Evolutionary conservation across 345 rosid species (phyloP).

Genomic region (Ricinus communis): DNA sequence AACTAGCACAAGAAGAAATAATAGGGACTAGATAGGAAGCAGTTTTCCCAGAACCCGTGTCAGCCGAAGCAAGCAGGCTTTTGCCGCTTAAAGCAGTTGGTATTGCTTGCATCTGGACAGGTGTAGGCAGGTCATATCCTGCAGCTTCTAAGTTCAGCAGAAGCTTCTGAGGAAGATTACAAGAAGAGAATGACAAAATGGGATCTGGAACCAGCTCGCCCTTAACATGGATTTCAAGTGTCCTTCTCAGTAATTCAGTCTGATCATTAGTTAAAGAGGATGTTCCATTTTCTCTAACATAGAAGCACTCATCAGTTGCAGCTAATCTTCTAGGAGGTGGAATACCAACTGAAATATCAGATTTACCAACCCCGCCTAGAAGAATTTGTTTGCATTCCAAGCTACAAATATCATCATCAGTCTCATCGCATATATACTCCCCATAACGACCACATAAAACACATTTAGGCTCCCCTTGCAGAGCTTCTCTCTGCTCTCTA

Average conservation of each 20-base stretch:
- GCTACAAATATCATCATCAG: constrained; percentile 88
- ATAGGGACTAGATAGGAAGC: constrained; percentile 83
- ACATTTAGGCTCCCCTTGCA: constrained; percentile 70
- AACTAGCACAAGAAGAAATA: constrained; percentile 54
- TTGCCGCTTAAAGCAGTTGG: constrained; percentile 68
- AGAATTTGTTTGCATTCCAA: constrained; percentile 72
- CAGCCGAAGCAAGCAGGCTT: constrained; percentile 79
- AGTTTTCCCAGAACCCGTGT: constrained; percentile 89
- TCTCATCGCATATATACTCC: constrained; percentile 81
- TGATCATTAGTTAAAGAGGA: constrained; percentile 35
- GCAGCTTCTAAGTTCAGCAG: constrained; percentile 67
- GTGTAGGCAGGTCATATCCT: constrained; percentile 75
- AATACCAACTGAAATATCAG: constrained; percentile 15
- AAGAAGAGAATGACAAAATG: constrained; percentile 63
- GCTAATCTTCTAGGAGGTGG: constrained; percentile 39
- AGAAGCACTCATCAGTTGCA: constrained; percentile 76
- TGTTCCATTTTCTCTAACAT: constrained; percentile 47
- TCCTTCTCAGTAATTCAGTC: constrained; percentile 56
- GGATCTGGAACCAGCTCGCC: constrained; percentile 60
- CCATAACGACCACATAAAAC: constrained; percentile 81
- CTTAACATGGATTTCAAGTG: constrained; percentile 67
- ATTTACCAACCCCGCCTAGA: constrained; percentile 31
- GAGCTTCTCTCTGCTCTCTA: constrained; percentile 69
- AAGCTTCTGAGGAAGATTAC: constrained; percentile 56
- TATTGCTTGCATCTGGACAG: constrained; percentile 88